Percentiles rank a stretch among this genome's conserved stretches.
Conservation (phyloP, 768 basidiomycete genomes). For the Mycena pura region DNA sequence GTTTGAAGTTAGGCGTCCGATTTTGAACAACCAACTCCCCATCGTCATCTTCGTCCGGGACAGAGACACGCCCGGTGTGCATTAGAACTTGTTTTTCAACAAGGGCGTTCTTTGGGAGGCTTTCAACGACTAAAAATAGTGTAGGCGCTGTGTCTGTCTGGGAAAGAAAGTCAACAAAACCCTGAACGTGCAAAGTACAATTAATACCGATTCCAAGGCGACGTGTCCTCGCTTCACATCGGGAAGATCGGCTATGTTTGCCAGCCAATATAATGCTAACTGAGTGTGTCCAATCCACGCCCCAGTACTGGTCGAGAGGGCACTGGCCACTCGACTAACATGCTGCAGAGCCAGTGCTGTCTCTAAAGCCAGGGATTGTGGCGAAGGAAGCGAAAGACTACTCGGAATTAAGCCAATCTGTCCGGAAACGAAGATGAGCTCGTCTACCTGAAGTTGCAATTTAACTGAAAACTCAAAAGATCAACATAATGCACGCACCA, state of each 20-base stretch:
- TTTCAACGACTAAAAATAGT: conserved; percentile 66
- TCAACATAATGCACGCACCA: conserved; percentile 53
- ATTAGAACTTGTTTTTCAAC: conserved; percentile 79
- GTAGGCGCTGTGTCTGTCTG: conserved; percentile 41
- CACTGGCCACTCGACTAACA: conserved; percentile 67
- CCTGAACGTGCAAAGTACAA: not conserved
- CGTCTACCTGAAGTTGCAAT: conserved; percentile 59
- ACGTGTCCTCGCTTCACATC: conserved; percentile 49
- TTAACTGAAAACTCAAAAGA: not conserved
- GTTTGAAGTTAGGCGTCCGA: conserved; percentile 43
- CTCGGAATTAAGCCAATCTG: conserved; percentile 92
- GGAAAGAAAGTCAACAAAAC: not conserved
- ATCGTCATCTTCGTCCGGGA: conserved; percentile 56
- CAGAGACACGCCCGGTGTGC: conserved; percentile 68
- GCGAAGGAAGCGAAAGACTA: conserved; percentile 68
- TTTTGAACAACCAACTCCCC: conserved; percentile 46
- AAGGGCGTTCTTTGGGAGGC: conserved; percentile 73
- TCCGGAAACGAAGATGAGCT: conserved; percentile 88
- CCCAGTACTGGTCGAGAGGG: conserved; percentile 59
- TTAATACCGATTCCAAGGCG: conserved; percentile 29
- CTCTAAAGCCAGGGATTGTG: conserved; percentile 65
- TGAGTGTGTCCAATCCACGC: conserved; percentile 72
- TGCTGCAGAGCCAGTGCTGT: conserved; percentile 84
- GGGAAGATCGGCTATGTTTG: conserved; percentile 43
- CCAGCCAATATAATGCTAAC: conserved; percentile 77